Evolutionary conservation across 2,329 filamentous ascomycete species (phyloP).

Genomic region (Sporothrix luriei): DNA sequence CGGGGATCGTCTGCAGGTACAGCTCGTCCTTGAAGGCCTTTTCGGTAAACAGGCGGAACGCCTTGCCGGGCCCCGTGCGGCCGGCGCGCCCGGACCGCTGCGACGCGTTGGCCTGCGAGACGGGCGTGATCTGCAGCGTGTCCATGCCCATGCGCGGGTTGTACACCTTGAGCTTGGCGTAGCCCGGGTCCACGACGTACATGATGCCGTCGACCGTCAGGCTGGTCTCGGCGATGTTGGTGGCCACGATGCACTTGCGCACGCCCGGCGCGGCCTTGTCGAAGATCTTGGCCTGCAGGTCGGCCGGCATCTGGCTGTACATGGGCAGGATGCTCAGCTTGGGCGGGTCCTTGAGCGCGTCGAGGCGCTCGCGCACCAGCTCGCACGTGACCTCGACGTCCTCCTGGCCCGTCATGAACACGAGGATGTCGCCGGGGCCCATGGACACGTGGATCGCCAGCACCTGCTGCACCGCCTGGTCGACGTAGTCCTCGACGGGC

Average conservation of each 20-base stretch:
- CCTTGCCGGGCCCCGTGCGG: constrained; percentile 91
- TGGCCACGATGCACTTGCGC: constrained; percentile 95
- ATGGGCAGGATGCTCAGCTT: constrained; percentile 94
- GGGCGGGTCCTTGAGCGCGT: constrained; percentile 88
- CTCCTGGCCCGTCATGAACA: constrained; percentile 99
- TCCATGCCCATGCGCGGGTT: constrained; percentile 99
- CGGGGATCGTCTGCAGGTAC: constrained; percentile 94
- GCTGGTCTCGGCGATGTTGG: constrained; percentile 97
- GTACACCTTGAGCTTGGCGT: constrained; percentile 97
- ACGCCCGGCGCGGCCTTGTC: constrained; percentile 87
- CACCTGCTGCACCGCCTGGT: constrained; percentile 93
- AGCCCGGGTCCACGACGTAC: constrained; percentile 96
- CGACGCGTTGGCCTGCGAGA: constrained; percentile 93
- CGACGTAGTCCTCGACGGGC: constrained; percentile 96
- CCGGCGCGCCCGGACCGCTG: constrained; percentile 93
- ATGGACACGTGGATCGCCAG: constrained; percentile 96
- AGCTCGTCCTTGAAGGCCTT: constrained; percentile 94
- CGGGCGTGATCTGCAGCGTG: constrained; percentile 94
- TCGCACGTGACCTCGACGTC: constrained; percentile 98
- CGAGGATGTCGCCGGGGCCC: constrained; percentile 87
- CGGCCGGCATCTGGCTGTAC: constrained; percentile 99
- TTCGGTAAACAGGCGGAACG: constrained; percentile 92
- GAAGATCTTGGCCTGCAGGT: constrained; percentile 97
- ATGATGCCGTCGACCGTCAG: constrained; percentile 98
- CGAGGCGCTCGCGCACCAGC: constrained; percentile 81